Percentiles rank a stretch among this genome's conserved stretches.
phyloP scores from a whole-genome alignment of 1,284 basidiomycete species.

The Stereum hirsutum region DNA sequence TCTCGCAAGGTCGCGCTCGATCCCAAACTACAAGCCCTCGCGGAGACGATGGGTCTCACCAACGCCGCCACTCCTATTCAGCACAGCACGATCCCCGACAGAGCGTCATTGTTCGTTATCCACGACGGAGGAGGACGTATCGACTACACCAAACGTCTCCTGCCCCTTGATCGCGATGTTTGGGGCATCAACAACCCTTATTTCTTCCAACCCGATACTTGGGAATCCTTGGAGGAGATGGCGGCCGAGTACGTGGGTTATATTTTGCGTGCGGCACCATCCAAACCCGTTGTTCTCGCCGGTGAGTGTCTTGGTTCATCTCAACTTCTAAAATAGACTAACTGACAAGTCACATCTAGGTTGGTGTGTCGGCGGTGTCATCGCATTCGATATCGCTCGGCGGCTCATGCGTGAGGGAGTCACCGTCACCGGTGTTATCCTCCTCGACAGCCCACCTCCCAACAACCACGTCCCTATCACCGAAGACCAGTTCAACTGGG shows the following conservation, averaged over 20 bases:
- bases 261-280: slow-evolving; percentile 23
- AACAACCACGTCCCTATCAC: slow-evolving; percentile 38
- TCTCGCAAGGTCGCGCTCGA: background rate
- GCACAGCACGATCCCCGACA: no score
- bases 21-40: slow-evolving; percentile 5
- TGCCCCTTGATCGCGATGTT: slow-evolving; percentile 36
- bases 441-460: slow-evolving; percentile 61
- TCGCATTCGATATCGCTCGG: slow-evolving; percentile 53
- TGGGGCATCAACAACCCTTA: slow-evolving; percentile 55
- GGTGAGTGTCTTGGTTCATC: no score
- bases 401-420: slow-evolving; percentile 36
- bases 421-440: slow-evolving; percentile 43
- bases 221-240: slow-evolving; percentile 43
- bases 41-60: slow-evolving; percentile 17
- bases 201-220: slow-evolving; percentile 32
- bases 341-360: slow-evolving; percentile 39
- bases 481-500: slow-evolving; percentile 32
- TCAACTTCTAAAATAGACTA: slow-evolving; percentile 3
- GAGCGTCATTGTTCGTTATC: slow-evolving; percentile 47
- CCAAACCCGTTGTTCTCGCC: no score
- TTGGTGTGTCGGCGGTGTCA: slow-evolving; percentile 71
- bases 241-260: slow-evolving; percentile 38
- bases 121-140: slow-evolving; percentile 65
- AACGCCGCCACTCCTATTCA: slow-evolving; percentile 22
- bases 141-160: slow-evolving; percentile 40